Conservation (phyloP, 2,329 filamentous ascomycete genomes). For the Colletotrichum sp. region DNA sequence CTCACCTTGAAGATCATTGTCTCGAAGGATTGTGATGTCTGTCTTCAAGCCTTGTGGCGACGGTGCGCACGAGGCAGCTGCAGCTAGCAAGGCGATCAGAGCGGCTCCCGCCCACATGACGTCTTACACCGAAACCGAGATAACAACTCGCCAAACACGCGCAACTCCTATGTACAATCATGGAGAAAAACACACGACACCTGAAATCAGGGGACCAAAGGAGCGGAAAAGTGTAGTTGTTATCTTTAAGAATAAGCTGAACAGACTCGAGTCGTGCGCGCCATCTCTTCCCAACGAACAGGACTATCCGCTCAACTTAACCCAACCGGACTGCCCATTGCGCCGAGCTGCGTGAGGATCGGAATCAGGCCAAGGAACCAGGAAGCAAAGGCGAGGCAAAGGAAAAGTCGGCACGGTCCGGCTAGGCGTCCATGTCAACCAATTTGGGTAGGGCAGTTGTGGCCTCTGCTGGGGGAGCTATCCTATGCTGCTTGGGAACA, state of each 20-base stretch:
- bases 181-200: background rate
- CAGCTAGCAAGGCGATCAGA: constrained; percentile 23
- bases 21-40: constrained; percentile 40
- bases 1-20: constrained; percentile 47
- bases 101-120: constrained; percentile 8
- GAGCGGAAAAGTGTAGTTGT: background rate
- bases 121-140: constrained; percentile 7
- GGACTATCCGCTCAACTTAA: background rate
- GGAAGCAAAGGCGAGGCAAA: background rate
- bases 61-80: constrained; percentile 27
- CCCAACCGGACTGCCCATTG: background rate
- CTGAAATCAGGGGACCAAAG: background rate
- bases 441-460: background rate
- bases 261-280: background rate
- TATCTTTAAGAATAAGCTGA: background rate
- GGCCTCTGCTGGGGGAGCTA: background rate
- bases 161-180: background rate
- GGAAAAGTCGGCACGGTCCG: constrained; percentile 13
- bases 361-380: background rate
- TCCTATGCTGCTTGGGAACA: background rate
- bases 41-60: constrained; percentile 39
- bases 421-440: background rate
- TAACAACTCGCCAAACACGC: background rate
- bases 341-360: background rate
- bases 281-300: background rate